Evolutionary conservation across 2,329 filamentous ascomycete species (phyloP).

Genomic region (Raffaelea arxii): DNA sequence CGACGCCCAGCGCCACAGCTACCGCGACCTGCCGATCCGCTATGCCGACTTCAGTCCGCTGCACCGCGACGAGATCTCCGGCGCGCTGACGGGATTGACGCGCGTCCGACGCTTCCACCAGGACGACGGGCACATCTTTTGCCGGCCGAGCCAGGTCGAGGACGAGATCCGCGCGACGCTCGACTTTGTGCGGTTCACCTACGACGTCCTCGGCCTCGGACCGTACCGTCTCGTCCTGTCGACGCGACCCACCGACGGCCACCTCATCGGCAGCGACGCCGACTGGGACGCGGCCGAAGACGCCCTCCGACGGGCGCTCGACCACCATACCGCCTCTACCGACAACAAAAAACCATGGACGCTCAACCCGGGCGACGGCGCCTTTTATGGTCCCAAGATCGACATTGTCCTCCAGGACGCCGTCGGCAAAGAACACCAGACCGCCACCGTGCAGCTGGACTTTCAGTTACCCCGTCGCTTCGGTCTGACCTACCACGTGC

Average conservation of each 20-base stretch:
- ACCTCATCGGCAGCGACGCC: conserved; percentile 64
- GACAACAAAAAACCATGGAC: too few relatives aligned
- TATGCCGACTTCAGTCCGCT: conserved; percentile 94
- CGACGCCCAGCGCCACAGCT: conserved; percentile 71
- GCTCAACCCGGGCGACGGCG: conserved; percentile 72
- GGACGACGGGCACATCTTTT: conserved; percentile 89
- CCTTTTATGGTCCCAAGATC: conserved; percentile 89
- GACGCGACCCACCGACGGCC: conserved; percentile 58
- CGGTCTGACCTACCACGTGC: conserved; percentile 62
- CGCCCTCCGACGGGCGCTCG: conserved; percentile 55
- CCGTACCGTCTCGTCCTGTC: conserved; percentile 69
- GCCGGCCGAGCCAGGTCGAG: conserved; percentile 64
- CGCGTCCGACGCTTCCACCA: conserved; percentile 91
- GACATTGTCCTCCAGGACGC: conserved; percentile 75
- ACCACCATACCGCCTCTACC: conserved; percentile 42
- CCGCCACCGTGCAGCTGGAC: conserved; percentile 81
- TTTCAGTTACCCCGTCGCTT: conserved; percentile 84
- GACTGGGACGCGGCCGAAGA: conserved; percentile 59
- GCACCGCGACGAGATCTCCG: conserved; percentile 91
- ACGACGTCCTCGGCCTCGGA: conserved; percentile 59
- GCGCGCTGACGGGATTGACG: conserved; percentile 81
- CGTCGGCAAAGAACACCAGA: conserved; percentile 78
- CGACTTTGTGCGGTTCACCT: conserved; percentile 64
- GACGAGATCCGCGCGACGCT: conserved; percentile 65
- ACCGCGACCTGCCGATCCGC: conserved; percentile 81